Conservation (phyloP, 495 filamentous ascomycete genomes). For the Thermochaetoides thermophila region DNA sequence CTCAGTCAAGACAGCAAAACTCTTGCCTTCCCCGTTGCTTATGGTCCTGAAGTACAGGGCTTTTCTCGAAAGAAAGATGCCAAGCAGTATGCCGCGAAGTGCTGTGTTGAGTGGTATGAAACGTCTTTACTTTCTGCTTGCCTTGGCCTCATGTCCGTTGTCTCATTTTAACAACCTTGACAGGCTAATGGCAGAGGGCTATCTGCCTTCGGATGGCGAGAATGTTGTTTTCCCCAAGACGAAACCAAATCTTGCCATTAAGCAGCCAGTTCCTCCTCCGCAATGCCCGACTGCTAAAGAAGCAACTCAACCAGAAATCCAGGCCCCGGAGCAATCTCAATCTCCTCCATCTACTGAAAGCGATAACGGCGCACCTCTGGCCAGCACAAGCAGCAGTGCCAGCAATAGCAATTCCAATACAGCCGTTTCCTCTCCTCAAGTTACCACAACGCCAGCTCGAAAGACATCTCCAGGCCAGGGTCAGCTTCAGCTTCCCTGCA, state of each 20-base stretch:
- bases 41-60: no score
- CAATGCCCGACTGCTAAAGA: background rate
- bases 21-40: slow-evolving; percentile 17
- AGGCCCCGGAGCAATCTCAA: no score
- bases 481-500: no score
- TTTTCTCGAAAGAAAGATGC: slow-evolving; percentile 30
- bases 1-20: slow-evolving; percentile 5
- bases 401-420: background rate
- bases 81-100: slow-evolving; percentile 30
- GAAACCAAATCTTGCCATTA: background rate
- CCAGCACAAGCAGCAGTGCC: background rate
- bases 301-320: no score
- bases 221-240: background rate
- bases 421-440: no score
- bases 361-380: no score
- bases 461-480: background rate
- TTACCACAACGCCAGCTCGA: background rate
- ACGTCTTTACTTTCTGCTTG: no score
- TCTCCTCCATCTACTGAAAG: no score
- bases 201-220: background rate
- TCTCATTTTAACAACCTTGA: background rate
- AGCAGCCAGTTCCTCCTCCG: background rate
- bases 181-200: slow-evolving; percentile 1
- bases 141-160: slow-evolving; percentile 13
- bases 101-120: slow-evolving; percentile 25